phyloP scores from a whole-genome alignment of 345 rosid genomes.

The Eucalyptus urophylla region DNA sequence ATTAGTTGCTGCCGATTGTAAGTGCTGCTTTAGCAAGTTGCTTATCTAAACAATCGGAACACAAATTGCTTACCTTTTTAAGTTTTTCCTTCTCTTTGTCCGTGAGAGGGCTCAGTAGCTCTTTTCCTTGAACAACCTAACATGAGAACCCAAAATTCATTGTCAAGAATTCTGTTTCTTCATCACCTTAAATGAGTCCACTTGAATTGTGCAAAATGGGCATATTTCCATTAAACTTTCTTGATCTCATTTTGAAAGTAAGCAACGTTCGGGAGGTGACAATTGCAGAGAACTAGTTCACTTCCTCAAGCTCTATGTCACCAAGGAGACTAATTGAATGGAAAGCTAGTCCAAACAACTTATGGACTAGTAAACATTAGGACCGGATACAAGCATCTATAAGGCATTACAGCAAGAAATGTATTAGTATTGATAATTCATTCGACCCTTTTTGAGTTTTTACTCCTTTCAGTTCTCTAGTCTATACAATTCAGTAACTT shows the following conservation, averaged over 20 bases:
- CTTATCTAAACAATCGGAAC: not conserved
- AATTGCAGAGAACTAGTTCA: not conserved
- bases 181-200: not conserved
- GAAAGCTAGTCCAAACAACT: not conserved
- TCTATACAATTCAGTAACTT: not conserved
- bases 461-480: not conserved
- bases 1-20: not conserved
- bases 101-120: slow-evolving; percentile 64
- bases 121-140: slow-evolving; percentile 73
- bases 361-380: not conserved
- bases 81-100: slow-evolving; percentile 75
- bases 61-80: slow-evolving; percentile 28
- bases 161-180: not conserved
- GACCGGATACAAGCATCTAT: not conserved
- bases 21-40: not conserved
- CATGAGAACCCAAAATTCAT: not conserved
- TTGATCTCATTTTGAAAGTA: not conserved
- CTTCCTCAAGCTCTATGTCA: not conserved
- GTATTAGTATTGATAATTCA: not conserved
- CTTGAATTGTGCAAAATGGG: not conserved
- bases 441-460: not conserved
- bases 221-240: not conserved
- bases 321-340: not conserved
- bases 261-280: not conserved
- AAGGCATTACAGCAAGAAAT: not conserved